Percentiles rank a stretch among this genome's conserved stretches.
Conservation (phyloP, 495 filamentous ascomycete genomes). For the Penicillium roqueforti region DNA sequence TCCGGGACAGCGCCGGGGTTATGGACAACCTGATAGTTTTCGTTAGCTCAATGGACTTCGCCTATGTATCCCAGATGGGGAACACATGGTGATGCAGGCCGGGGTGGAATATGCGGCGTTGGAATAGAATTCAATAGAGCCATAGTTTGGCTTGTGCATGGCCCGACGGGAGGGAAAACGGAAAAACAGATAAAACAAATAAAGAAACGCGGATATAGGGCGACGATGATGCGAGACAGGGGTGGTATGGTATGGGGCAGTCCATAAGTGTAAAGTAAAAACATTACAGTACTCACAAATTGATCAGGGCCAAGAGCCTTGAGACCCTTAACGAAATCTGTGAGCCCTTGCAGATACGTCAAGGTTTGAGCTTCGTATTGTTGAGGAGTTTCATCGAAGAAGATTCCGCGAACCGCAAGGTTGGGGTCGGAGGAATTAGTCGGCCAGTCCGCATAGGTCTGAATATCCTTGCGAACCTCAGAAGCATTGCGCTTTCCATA, state of each 20-base stretch:
- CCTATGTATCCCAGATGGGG: constrained; percentile 19
- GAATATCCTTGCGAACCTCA: constrained; percentile 41
- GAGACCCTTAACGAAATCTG: constrained; percentile 30
- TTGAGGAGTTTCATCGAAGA: constrained; percentile 48
- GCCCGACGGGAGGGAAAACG: background rate
- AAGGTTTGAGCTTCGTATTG: constrained; percentile 32
- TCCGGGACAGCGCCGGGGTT: constrained; percentile 47
- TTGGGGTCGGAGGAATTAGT: constrained; percentile 29
- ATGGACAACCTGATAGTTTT: constrained; percentile 40
- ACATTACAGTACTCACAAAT: constrained; percentile 32
- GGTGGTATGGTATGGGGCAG: background rate
- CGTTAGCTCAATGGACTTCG: constrained; percentile 15
- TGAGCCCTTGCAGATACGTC: constrained; percentile 38
- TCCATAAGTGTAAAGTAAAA: constrained; percentile 5
- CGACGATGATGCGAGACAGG: constrained; percentile 7
- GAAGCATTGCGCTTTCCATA: constrained; percentile 44
- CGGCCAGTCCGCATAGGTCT: constrained; percentile 47
- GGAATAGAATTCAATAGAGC: constrained; percentile 1
- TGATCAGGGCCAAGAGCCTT: constrained; percentile 35
- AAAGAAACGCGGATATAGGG: background rate
- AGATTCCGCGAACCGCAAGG: constrained; percentile 43
- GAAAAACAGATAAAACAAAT: background rate
- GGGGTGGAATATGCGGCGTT: background rate
- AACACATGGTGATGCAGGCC: constrained; percentile 4
- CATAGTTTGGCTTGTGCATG: background rate